phyloP scores from a whole-genome alignment of 2,329 filamentous ascomycete species.

The Colletotrichum ledebouriae region DNA sequence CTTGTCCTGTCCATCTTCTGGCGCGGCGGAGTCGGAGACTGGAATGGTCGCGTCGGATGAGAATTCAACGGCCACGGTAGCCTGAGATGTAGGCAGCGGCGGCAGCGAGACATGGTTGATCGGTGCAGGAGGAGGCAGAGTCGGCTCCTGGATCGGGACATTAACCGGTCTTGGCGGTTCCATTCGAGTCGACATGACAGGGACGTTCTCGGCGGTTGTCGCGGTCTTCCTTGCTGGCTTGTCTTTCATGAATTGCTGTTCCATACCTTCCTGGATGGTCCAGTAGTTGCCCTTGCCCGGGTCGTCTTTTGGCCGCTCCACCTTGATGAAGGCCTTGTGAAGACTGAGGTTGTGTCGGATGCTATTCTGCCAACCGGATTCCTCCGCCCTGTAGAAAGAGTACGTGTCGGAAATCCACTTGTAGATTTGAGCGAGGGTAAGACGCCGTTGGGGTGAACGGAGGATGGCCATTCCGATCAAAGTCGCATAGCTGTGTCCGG shows the following conservation, averaged over 20 bases:
- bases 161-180: constrained; percentile 62
- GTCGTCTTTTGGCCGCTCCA: constrained; percentile 95
- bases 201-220: constrained; percentile 68
- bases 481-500: constrained; percentile 91
- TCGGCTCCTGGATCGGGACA: constrained; percentile 59
- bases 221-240: constrained; percentile 76
- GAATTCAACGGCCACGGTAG: constrained; percentile 66
- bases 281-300: constrained; percentile 98
- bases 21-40: constrained; percentile 74
- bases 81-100: constrained; percentile 55
- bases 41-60: constrained; percentile 85
- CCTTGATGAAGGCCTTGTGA: constrained; percentile 96
- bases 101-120: constrained; percentile 56
- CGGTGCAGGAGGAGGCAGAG: constrained; percentile 60
- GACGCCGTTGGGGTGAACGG: constrained; percentile 82
- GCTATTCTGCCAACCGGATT: constrained; percentile 98
- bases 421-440: constrained; percentile 96
- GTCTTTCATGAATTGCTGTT: constrained; percentile 90
- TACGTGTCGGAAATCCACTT: constrained; percentile 99
- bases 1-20: constrained; percentile 64
- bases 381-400: constrained; percentile 85
- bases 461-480: constrained; percentile 98
- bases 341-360: constrained; percentile 98
- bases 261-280: constrained; percentile 91
- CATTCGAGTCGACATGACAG: constrained; percentile 69